Percentiles rank a stretch among this genome's conserved stretches.
phyloP scores from a whole-genome alignment of 2,329 filamentous ascomycete genomes.

The Fusarium sp. region DNA sequence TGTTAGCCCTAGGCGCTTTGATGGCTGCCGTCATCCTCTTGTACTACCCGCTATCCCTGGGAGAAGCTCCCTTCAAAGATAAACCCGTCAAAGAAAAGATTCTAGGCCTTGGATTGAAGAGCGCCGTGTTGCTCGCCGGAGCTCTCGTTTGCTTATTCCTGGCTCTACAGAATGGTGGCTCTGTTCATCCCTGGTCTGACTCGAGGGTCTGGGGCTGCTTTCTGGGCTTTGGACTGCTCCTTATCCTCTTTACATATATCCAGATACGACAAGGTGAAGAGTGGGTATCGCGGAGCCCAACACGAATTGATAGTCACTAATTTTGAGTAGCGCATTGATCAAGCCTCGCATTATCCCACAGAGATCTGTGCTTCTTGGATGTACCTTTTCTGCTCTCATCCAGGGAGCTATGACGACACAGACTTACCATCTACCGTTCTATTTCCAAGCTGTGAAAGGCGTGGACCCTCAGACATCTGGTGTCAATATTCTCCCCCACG shows the following conservation, averaged over 20 bases:
- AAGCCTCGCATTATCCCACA: constrained; percentile 30
- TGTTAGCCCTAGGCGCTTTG: constrained; percentile 23
- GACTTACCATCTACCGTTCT: constrained; percentile 34
- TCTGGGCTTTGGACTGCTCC: constrained; percentile 31
- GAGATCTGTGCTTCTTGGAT: constrained; percentile 26
- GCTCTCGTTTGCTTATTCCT: constrained; percentile 32
- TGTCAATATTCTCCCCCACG: constrained; percentile 33
- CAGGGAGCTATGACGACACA: constrained; percentile 41
- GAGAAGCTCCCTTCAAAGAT: constrained; percentile 1
- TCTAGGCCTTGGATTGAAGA: constrained; percentile 20
- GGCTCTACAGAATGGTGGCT: constrained; percentile 43
- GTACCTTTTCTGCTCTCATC: constrained; percentile 33
- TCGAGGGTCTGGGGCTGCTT: constrained; percentile 40
- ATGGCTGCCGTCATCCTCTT: constrained; percentile 14
- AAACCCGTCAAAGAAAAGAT: constrained; percentile 14
- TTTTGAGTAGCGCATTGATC: constrained; percentile 20
- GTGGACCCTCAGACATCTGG: constrained; percentile 29
- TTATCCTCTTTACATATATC: constrained; percentile 21
- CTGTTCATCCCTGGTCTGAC: constrained; percentile 39
- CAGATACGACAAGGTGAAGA: constrained; percentile 31
- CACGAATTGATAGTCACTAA: not conserved
- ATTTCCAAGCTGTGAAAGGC: constrained; percentile 43
- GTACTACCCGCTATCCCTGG: constrained; percentile 26
- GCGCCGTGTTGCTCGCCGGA: constrained; percentile 23
- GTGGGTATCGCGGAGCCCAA: not conserved